phyloP scores from a whole-genome alignment of 768 basidiomycete species.

The Lyophyllum atratum region DNA sequence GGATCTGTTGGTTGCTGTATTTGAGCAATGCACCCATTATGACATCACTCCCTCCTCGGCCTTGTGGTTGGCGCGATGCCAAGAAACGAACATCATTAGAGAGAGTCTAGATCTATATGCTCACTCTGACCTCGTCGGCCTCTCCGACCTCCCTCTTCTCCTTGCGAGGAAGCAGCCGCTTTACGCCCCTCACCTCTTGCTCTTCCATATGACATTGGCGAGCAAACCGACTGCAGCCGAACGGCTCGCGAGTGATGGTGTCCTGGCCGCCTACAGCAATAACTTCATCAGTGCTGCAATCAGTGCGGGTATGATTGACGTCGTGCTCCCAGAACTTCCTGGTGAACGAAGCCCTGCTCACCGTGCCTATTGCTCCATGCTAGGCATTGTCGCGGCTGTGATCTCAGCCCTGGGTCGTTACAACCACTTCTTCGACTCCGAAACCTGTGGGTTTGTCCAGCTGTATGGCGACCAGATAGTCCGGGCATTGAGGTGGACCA shows the following conservation, averaged over 20 bases:
- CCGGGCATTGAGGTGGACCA: constrained; percentile 79
- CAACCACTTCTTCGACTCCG: constrained; percentile 80
- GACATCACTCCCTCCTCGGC: constrained; percentile 70
- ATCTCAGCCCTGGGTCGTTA: constrained; percentile 61
- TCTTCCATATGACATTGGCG: constrained; percentile 86
- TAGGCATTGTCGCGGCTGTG: constrained; percentile 76
- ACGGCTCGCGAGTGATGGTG: constrained; percentile 80
- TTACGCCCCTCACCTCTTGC: constrained; percentile 76
- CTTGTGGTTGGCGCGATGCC: constrained; percentile 78
- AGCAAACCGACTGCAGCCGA: constrained; percentile 79
- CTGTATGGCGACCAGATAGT: constrained; percentile 82
- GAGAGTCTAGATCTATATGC: constrained; percentile 74
- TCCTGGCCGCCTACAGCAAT: constrained; percentile 80
- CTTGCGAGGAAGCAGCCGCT: constrained; percentile 64
- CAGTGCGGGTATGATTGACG: constrained; percentile 72
- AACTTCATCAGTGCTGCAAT: constrained; percentile 79
- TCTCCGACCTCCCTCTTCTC: constrained; percentile 66
- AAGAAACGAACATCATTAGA: constrained; percentile 79
- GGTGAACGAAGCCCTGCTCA: constrained; percentile 81
- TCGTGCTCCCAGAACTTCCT: constrained; percentile 66
- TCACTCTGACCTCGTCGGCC: constrained; percentile 67
- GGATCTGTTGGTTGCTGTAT: constrained; percentile 79
- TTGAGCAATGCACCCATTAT: constrained; percentile 73
- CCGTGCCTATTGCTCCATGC: constrained; percentile 80
- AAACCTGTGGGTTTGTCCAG: constrained; percentile 84